Evolutionary conservation across 2,329 filamentous ascomycete species (phyloP).

Genomic region (Stagonosporopsis chrysanthemi): DNA sequence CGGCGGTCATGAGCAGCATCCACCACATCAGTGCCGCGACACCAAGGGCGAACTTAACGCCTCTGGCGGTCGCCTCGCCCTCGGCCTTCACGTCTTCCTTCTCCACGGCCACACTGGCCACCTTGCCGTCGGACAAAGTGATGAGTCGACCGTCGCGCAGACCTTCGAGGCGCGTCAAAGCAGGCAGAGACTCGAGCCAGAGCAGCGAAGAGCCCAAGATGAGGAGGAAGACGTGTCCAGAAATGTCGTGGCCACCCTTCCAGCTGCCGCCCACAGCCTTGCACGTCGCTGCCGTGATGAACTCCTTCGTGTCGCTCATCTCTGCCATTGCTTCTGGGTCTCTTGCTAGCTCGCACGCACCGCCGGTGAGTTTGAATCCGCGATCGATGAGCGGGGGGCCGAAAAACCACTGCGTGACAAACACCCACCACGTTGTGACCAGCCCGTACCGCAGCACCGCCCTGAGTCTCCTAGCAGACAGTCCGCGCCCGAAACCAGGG

Average conservation of each 20-base stretch:
- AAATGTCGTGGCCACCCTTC: constrained; percentile 95
- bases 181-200: constrained; percentile 77
- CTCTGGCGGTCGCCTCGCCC: constrained; percentile 53
- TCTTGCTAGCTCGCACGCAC: constrained; percentile 73
- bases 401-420: constrained; percentile 97
- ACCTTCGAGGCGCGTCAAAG: constrained; percentile 59
- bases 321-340: constrained; percentile 58
- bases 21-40: constrained; percentile 80
- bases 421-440: constrained; percentile 80
- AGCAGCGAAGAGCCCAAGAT: constrained; percentile 84
- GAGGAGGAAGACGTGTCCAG: constrained; percentile 91
- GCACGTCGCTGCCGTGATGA: constrained; percentile 79
- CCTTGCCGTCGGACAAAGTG: constrained; percentile 70
- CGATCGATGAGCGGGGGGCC: constrained; percentile 90
- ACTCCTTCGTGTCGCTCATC: constrained; percentile 54
- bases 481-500: constrained; percentile 60
- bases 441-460: constrained; percentile 73
- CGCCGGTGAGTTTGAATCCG: constrained; percentile 86
- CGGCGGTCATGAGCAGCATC: constrained; percentile 99
- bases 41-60: constrained; percentile 61
- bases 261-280: constrained; percentile 82
- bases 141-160: constrained; percentile 69
- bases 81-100: constrained; percentile 52
- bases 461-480: constrained; percentile 57
- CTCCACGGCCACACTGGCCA: constrained; percentile 56